Conservation (phyloP, 2,329 filamentous ascomycete species). For the Elsinoe batatas region DNA sequence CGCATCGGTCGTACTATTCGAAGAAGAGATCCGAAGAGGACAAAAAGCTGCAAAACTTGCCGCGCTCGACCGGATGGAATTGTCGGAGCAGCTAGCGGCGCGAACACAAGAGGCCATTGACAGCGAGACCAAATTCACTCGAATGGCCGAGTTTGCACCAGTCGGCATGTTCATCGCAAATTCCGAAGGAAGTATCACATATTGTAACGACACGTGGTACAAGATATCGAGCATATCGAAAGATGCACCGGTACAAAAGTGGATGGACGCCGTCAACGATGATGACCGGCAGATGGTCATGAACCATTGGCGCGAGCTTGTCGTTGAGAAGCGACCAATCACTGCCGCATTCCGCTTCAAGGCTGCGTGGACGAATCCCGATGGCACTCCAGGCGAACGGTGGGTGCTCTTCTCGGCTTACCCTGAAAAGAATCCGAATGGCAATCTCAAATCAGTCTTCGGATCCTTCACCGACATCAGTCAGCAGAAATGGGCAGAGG, state of each 20-base stretch:
- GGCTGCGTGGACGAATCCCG: slow-evolving; percentile 51
- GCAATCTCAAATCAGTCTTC: slow-evolving; percentile 62
- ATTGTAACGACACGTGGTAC: slow-evolving; percentile 70
- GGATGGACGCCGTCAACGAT: slow-evolving; percentile 62
- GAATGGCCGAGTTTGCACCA: slow-evolving; percentile 75
- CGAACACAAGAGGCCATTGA: slow-evolving; percentile 47
- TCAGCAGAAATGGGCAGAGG: slow-evolving; percentile 74
- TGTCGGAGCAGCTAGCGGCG: slow-evolving; percentile 64
- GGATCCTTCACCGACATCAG: slow-evolving; percentile 79
- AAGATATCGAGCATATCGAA: slow-evolving; percentile 47
- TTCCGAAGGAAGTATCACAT: slow-evolving; percentile 58
- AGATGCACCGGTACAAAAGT: slow-evolving; percentile 32
- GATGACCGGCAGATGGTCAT: slow-evolving; percentile 54
- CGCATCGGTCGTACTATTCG: slow-evolving; percentile 71
- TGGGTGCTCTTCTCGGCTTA: slow-evolving; percentile 72
- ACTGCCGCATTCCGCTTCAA: slow-evolving; percentile 70
- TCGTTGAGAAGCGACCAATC: slow-evolving; percentile 53
- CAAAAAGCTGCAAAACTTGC: slow-evolving; percentile 65
- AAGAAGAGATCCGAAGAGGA: slow-evolving; percentile 69
- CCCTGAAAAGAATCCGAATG: slow-evolving; percentile 56
- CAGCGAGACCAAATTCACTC: slow-evolving; percentile 67
- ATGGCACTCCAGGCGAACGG: slow-evolving; percentile 48
- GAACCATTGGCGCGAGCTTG: slow-evolving; percentile 52
- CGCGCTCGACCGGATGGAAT: slow-evolving; percentile 64
- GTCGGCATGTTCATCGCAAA: slow-evolving; percentile 82